Base-by-base conservation (phyloP, 2,329 filamentous ascomycete genomes). In the Alternaria arborescens region DNA sequence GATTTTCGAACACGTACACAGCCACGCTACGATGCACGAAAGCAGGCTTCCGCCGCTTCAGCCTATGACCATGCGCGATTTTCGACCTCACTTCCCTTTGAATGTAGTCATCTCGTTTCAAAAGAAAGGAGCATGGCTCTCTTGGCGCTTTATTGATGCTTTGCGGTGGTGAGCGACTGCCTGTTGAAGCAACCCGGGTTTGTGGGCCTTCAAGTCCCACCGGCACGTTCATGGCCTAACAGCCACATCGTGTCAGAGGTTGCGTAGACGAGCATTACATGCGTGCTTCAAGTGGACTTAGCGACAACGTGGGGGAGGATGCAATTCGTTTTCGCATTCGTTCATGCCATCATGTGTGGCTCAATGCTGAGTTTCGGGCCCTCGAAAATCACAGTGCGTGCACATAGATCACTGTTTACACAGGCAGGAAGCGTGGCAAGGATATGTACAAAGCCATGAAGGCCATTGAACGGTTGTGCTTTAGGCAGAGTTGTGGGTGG, bases 1-100 rank as follows among this genome's bases (percentile, higher is more conserved):
- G 68, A 70, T 70, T 68, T 69, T 65, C 58, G 55, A 22, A 55
- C 34, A 44, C 41, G 52, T 52, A 56, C 68, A 70, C 62, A 67
- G 68, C 68, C 68, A 60, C 68, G 38, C 57, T 57, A 52, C 40
- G 24, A 53, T 54, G 53, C 51, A 50, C 47, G 26, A 52, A 52
- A 56, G 18, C 41, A 61, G 52, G 55, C 42, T 56, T 48, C 52
- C 36, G 36, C 47, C 46, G 48, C 26, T 44, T 36, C 18, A 36
- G 34, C 44, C 40, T 54, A 59, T 57, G n/a, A 57, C 34, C 12
- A 47, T 54, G 52, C 52, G 47, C 42, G 52, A 55, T 61, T 52
- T 56, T 59, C 8, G 26, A 57, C 48, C 55, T 57, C 52, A 32
- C 16, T 34, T 12, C 41, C 6, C 14, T 20, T 28, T 44, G 51